A percentile compares a stretch with the other conserved stretches of the same genome.
Conservation (phyloP, 306 rosid genomes). For the Trichosanthes truncata region DNA sequence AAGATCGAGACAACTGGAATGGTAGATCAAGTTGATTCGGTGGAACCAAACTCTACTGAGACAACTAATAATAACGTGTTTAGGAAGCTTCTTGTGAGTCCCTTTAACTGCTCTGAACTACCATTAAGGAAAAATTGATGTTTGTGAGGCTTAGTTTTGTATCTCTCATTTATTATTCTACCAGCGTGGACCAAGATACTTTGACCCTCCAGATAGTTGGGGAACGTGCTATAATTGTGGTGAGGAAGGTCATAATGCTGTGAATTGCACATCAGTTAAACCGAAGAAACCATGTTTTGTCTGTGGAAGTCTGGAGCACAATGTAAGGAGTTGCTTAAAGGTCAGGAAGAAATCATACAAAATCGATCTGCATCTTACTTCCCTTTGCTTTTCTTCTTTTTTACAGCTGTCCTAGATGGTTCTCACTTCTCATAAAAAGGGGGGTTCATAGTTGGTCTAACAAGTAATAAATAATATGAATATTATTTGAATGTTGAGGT, state of each 20-base stretch:
- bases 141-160: constrained; percentile 35
- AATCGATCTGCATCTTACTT: neutral
- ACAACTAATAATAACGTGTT: constrained; percentile 46
- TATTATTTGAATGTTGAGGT: neutral
- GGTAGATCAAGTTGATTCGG: constrained; percentile 16
- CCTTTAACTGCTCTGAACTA: constrained; percentile 27
- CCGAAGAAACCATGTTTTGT: constrained; percentile 79
- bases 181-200: constrained; percentile 96
- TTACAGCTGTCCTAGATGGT: neutral
- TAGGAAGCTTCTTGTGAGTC: constrained; percentile 87
- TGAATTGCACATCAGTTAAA: constrained; percentile 52
- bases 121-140: constrained; percentile 24
- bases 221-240: constrained; percentile 86
- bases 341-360: constrained; percentile 23
- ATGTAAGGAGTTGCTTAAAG: constrained; percentile 55
- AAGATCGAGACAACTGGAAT: constrained; percentile 16
- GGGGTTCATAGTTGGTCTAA: neutral
- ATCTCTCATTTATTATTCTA: constrained; percentile 30
- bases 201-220: constrained; percentile 91
- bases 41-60: constrained; percentile 29
- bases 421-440: neutral
- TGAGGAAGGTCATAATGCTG: constrained; percentile 80
- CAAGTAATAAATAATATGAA: neutral
- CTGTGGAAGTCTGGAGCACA: constrained; percentile 85
- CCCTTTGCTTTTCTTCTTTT: neutral